Evolutionary conservation across 1,284 basidiomycete species (phyloP).

Genomic region (Cryptococcus jaspeensis): DNA sequence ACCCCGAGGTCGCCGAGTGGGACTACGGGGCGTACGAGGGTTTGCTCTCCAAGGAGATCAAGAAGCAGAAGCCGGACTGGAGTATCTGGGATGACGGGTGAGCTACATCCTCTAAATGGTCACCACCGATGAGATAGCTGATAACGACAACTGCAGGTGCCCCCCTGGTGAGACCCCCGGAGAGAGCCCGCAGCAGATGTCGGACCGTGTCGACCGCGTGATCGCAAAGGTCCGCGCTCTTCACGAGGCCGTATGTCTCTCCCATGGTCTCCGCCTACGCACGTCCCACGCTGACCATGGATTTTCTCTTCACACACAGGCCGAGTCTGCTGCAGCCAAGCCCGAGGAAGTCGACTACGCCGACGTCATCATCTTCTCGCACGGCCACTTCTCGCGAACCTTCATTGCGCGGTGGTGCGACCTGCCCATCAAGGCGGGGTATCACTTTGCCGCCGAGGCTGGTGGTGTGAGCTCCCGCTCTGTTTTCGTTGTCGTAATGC

Average conservation of each 20-base stretch:
- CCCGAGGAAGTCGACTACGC: slow-evolving; percentile 37
- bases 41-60: slow-evolving; percentile 69
- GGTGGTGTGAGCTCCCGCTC: slow-evolving; percentile 41
- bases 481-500: background rate
- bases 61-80: slow-evolving; percentile 66
- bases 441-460: slow-evolving; percentile 50
- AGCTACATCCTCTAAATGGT: slow-evolving; percentile 22
- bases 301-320: slow-evolving; percentile 13
- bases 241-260: slow-evolving; percentile 61
- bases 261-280: background rate
- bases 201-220: slow-evolving; percentile 69
- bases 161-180: slow-evolving; percentile 64
- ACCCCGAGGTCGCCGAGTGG: slow-evolving; percentile 63
- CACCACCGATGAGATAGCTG: background rate
- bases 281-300: background rate
- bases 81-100: slow-evolving; percentile 79
- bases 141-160: slow-evolving; percentile 61
- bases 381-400: slow-evolving; percentile 73
- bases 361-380: slow-evolving; percentile 58
- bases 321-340: slow-evolving; percentile 21
- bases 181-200: slow-evolving; percentile 77
- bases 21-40: slow-evolving; percentile 91
- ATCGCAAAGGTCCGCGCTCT: slow-evolving; percentile 72
- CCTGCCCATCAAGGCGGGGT: slow-evolving; percentile 49
- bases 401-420: slow-evolving; percentile 61